Evolutionary conservation across 2,329 filamentous ascomycete species (phyloP).

Genomic region (Pseudogymnoascus destructans): DNA sequence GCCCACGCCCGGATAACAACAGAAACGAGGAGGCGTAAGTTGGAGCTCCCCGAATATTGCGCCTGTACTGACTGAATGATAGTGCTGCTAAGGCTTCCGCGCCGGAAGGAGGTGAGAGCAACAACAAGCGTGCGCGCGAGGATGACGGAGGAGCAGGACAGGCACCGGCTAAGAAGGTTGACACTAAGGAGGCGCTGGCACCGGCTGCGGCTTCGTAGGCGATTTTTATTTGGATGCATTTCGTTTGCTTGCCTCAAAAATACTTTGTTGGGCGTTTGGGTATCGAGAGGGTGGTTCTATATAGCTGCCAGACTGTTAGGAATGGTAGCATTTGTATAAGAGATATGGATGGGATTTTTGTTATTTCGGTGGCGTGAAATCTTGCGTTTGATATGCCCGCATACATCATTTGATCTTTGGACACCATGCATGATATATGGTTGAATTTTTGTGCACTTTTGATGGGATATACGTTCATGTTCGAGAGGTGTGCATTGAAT

Average conservation of each 20-base stretch:
- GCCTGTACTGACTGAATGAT: not conserved
- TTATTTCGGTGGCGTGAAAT: constrained; percentile 6
- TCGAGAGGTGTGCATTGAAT: constrained; percentile 17
- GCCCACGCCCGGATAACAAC: constrained; percentile 25
- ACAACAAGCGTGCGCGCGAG: constrained; percentile 26
- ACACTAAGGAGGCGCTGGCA: constrained; percentile 26
- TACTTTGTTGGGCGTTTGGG: constrained; percentile 5
- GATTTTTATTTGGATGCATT: constrained; percentile 1
- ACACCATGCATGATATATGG: not conserved
- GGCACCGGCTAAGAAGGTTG: constrained; percentile 49
- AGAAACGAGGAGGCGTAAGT: constrained; percentile 26
- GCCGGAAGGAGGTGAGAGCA: constrained; percentile 15
- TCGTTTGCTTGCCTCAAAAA: constrained; percentile 7
- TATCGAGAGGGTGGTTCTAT: constrained; percentile 2
- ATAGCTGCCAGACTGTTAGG: constrained; percentile 1
- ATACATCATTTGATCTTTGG: constrained; percentile 10
- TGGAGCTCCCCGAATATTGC: constrained; percentile 14
- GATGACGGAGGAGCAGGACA: constrained; percentile 34
- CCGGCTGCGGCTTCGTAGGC: constrained; percentile 19
- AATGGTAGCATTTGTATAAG: constrained; percentile 8
- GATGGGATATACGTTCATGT: not conserved
- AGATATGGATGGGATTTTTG: constrained; percentile 8
- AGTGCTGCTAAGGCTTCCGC: not conserved
- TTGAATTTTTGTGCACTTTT: constrained; percentile 10
- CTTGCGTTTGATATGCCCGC: constrained; percentile 11